phyloP scores from a whole-genome alignment of 176 grass and related monocot genomes.

The Stipa capillata region DNA sequence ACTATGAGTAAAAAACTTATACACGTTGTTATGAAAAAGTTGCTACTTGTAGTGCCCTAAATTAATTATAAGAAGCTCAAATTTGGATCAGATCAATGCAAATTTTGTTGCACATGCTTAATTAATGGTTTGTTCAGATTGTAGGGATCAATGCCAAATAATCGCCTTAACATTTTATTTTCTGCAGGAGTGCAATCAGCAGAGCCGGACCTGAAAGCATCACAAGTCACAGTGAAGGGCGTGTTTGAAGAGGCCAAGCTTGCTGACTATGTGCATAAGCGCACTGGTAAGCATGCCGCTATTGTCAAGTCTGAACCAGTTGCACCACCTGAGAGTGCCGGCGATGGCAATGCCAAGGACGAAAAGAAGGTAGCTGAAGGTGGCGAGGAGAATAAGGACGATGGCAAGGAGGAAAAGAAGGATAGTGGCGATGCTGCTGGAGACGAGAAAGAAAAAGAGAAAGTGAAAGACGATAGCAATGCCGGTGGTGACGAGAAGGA shows the following conservation, averaged over 20 bases:
- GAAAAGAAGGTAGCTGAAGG: conserved; percentile 40
- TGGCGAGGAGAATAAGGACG: conserved; percentile 31
- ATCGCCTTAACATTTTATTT: neutral
- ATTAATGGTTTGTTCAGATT: neutral
- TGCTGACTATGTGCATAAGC: conserved; percentile 69
- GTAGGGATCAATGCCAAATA: neutral
- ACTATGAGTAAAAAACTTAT: neutral
- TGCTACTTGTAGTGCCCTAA: neutral
- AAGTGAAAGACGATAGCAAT: conserved; percentile 12
- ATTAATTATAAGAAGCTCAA: neutral
- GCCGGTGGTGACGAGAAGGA: conserved; percentile 27
- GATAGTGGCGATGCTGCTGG: conserved; percentile 1
- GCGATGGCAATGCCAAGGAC: conserved; percentile 22
- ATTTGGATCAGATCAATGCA: neutral
- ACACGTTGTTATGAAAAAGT: neutral
- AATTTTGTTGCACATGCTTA: neutral
- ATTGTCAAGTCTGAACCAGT: conserved; percentile 58
- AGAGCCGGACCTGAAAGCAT: conserved; percentile 46
- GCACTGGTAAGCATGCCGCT: conserved; percentile 76
- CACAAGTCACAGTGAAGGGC: conserved; percentile 70
- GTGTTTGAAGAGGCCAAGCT: conserved; percentile 57
- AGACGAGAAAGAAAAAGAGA: conserved; percentile 31
- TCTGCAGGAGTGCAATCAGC: conserved; percentile 75
- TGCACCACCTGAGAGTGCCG: neutral
- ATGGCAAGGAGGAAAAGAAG: conserved; percentile 15